Evolutionary conservation across 2,329 filamentous ascomycete species (phyloP).

Genomic region (Juglanconis oblonga): DNA sequence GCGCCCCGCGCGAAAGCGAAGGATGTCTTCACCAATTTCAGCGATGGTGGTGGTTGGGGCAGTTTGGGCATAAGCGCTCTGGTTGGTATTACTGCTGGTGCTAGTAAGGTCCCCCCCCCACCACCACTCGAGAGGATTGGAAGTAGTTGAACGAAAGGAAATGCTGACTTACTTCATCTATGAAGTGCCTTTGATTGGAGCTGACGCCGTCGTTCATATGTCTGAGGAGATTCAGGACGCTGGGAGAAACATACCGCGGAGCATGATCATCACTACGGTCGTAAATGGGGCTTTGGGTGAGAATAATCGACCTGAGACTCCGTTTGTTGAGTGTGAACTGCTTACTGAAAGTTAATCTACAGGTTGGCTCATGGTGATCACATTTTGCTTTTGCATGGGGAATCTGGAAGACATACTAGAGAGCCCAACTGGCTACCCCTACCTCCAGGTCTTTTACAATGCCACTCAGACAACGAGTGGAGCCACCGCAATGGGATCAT

Average conservation of each 20-base stretch:
- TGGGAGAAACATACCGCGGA: constrained; percentile 27
- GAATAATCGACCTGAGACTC: constrained; percentile 15
- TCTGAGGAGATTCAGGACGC: constrained; percentile 31
- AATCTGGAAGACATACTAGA: constrained; percentile 1
- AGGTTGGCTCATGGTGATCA: background rate
- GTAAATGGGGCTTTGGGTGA: constrained; percentile 33
- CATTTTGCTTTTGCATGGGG: constrained; percentile 14
- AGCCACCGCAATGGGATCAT: constrained; percentile 25
- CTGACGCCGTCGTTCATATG: constrained; percentile 29
- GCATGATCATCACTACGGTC: constrained; percentile 30
- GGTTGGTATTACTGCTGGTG: constrained; percentile 35
- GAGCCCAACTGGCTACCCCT: constrained; percentile 26
- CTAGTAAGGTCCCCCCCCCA: constrained; percentile 11
- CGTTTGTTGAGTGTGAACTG: no score
- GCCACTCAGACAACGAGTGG: constrained; percentile 19
- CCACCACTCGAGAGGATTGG: no score
- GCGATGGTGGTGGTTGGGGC: constrained; percentile 30
- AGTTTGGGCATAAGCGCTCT: constrained; percentile 33
- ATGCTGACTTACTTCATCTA: no score
- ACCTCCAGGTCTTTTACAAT: constrained; percentile 29
- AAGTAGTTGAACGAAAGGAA: no score
- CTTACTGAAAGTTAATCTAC: no score
- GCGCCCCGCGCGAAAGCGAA: constrained; percentile 26
- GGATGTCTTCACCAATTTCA: constrained; percentile 30
- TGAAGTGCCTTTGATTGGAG: constrained; percentile 29